Percentiles rank a stretch among this genome's conserved stretches.
These are phyloP conservation scores for Candida corydali DNA, from an alignment of 805 yeast species.

Conservation along the genomic window DNA sequence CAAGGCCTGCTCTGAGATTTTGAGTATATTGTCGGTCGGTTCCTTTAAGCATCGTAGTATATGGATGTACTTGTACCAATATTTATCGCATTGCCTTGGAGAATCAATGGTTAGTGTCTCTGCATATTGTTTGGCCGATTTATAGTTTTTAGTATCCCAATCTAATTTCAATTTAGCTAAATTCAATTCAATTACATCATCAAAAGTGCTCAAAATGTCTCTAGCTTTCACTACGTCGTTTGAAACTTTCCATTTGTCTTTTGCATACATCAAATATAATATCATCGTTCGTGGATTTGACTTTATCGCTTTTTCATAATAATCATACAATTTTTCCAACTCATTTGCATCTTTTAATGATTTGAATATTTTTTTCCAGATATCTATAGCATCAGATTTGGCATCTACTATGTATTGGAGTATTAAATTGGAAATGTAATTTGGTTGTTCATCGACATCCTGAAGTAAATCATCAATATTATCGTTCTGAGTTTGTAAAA, in stretches of 20 bases:
- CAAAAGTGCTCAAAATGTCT: conserved; percentile 46
- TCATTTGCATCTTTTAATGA: conserved; percentile 20
- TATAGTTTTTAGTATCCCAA: conserved; percentile 36
- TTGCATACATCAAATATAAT: conserved; percentile 67
- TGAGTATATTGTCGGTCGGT: conserved; percentile 6
- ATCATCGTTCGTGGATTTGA: conserved; percentile 46
- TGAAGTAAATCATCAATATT: conserved; percentile 11
- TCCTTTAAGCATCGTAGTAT: conserved; percentile 15
- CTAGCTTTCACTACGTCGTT: conserved; percentile 51
- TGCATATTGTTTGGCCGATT: conserved; percentile 32
- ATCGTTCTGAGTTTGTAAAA: conserved; percentile 26
- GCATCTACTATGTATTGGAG: conserved; percentile 42
- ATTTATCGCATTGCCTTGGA: conserved; percentile 33
- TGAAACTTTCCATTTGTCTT: conserved; percentile 55
- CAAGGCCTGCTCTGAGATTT: conserved; percentile 44
- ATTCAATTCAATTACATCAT: conserved; percentile 50
- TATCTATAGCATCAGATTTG: conserved; percentile 41
- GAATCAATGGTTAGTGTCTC: conserved; percentile 16
- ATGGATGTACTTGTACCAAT: conserved; percentile 56
- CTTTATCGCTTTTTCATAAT: conserved; percentile 51
- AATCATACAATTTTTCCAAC: conserved; percentile 16
- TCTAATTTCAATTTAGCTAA: conserved; percentile 70
- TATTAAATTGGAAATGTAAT: conserved; percentile 43
- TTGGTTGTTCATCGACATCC: conserved; percentile 29
- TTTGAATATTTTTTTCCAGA: conserved; percentile 48